Evolutionary conservation across 2,329 filamentous ascomycete genomes (phyloP).

Genomic region (Penicillium sp.): DNA sequence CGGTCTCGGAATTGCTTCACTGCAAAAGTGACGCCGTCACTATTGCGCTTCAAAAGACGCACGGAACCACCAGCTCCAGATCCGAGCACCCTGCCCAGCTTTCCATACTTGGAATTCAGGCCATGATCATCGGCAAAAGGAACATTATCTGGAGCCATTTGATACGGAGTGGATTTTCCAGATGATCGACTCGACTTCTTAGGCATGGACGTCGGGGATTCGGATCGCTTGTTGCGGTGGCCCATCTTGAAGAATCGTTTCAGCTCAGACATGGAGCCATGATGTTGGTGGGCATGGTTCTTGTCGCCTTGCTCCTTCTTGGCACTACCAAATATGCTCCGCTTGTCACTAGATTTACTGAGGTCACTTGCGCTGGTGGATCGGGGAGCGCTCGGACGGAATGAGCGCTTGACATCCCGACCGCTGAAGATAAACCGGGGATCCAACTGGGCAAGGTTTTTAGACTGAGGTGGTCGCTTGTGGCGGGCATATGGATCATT

Average conservation of each 20-base stretch:
- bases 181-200: constrained; percentile 57
- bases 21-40: constrained; percentile 90
- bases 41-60: constrained; percentile 86
- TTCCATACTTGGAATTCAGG: constrained; percentile 87
- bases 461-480: constrained; percentile 69
- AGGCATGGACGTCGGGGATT: constrained; percentile 62
- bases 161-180: constrained; percentile 55
- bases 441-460: constrained; percentile 68
- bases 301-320: constrained; percentile 52
- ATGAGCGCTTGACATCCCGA: constrained; percentile 65
- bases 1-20: constrained; percentile 95
- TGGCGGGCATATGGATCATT: constrained; percentile 87
- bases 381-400: constrained; percentile 46
- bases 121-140: constrained; percentile 95
- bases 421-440: constrained; percentile 80
- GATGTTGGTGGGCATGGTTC: constrained; percentile 56
- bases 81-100: constrained; percentile 89
- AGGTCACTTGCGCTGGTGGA: constrained; percentile 47
- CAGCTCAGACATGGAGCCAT: constrained; percentile 85
- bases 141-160: constrained; percentile 54
- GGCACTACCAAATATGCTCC: constrained; percentile 55
- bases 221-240: constrained; percentile 62
- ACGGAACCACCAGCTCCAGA: constrained; percentile 95
- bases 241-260: constrained; percentile 91
- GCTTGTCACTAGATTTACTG: constrained; percentile 49